Evolutionary conservation across 2,329 filamentous ascomycete species (phyloP), one percentile per base, ranked within the genome.

Genomic region (Ceratocystis destructans): DNA sequence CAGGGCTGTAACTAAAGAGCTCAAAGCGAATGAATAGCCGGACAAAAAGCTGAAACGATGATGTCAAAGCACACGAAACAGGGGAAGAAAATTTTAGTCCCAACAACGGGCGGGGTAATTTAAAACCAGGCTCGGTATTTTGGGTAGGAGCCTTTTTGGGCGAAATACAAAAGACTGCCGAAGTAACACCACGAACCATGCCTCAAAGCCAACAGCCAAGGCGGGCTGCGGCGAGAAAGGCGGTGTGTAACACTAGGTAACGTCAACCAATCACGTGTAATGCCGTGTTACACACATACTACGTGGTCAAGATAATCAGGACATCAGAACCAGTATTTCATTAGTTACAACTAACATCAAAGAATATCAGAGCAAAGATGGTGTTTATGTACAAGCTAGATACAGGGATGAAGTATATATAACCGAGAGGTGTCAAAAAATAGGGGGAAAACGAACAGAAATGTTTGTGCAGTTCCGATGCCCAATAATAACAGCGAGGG

Each of bases 301-400:
- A 59, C 55, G 20, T 17, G 5, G 17, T 4, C 5, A 20, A 15
- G 7, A 33, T 25, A 33, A 59, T 22, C 25, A 59, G 28, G 33
- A 57, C 5, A 59, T 33, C 55, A 59, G n/a, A 28, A 33, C 28
- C 25, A 59, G n/a, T 28, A 59, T 37, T 59, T 37, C 25, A 59
- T 59, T 57, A 57, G 53, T 57, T 31, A 59, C 12, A 59, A 59
- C 55, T 37, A 59, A 59, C 25, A 33, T 15, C 25, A 59, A 59
- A 33, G 17, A n/a, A 17, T 59, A 59, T 37, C 55, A 59, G 25
- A 59, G 10, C 20, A 41, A 41, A 12, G 37, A 41, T 41, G 55
- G 28, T 5, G 31, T 20, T 37, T 59, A 59, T 59, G 55, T 59
- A 59, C 55, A 59, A 59, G 28, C 55, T 59, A 37, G 55, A 59